phyloP scores from a whole-genome alignment of 2,329 filamentous ascomycete species.

The Zarea fungicola region DNA sequence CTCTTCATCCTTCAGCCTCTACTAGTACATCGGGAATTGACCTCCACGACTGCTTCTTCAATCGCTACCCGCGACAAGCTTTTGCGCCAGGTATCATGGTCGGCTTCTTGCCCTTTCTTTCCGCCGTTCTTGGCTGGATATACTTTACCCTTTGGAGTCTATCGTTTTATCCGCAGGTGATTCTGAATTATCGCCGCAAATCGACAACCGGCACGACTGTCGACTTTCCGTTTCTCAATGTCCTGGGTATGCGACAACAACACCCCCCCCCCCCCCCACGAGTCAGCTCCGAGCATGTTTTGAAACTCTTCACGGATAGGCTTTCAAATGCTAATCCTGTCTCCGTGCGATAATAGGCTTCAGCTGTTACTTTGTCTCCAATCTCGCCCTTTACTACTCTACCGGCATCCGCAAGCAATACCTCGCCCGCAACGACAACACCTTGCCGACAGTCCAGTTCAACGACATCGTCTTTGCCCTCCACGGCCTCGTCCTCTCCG shows the following conservation, averaged over 20 bases:
- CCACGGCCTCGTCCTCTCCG: slow-evolving; percentile 70
- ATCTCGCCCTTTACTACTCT: slow-evolving; percentile 71
- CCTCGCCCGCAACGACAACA: slow-evolving; percentile 68
- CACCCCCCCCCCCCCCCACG: too few relatives aligned
- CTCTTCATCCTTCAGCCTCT: too few relatives aligned
- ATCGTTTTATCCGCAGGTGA: slow-evolving; percentile 88
- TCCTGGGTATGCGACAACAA: slow-evolving; percentile 41
- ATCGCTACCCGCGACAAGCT: too few relatives aligned
- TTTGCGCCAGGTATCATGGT: too few relatives aligned
- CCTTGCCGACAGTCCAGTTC: slow-evolving; percentile 76
- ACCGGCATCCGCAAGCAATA: slow-evolving; percentile 75
- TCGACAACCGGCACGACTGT: slow-evolving; percentile 80
- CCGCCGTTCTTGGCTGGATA: slow-evolving; percentile 65
- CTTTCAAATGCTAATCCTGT: background rate
- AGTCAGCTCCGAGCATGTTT: too few relatives aligned
- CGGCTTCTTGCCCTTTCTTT: slow-evolving; percentile 44
- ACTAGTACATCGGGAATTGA: too few relatives aligned
- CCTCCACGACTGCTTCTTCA: too few relatives aligned
- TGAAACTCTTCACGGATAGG: too few relatives aligned
- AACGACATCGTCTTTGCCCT: slow-evolving; percentile 88
- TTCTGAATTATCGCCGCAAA: slow-evolving; percentile 71
- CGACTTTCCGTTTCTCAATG: slow-evolving; percentile 78
- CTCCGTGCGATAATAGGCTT: slow-evolving; percentile 54
- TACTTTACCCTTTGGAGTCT: slow-evolving; percentile 75
- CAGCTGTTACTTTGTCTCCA: slow-evolving; percentile 70